These are phyloP conservation scores for Kwoniella heveanensis DNA, from an alignment of 768 basidiomycete genomes.

Conservation along the genomic window DNA sequence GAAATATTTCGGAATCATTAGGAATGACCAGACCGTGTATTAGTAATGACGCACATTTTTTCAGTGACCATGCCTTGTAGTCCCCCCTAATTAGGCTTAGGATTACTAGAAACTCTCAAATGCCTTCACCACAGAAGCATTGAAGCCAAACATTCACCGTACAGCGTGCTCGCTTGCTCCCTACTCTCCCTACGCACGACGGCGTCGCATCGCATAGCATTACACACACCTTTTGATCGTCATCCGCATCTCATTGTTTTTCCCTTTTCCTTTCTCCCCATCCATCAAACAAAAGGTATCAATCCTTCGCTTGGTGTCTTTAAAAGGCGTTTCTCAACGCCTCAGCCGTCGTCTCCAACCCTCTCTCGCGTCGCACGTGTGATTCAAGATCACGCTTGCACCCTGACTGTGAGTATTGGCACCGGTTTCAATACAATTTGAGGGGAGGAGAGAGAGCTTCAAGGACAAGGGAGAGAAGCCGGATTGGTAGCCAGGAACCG, in stretches of 20 bases:
- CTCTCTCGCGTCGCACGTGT: slow-evolving; percentile 45
- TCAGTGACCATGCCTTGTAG: background rate
- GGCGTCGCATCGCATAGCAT: slow-evolving; percentile 2
- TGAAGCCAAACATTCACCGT: background rate
- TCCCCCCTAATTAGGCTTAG: no score
- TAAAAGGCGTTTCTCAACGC: slow-evolving; percentile 18
- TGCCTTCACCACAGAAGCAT: no score
- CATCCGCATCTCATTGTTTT: background rate
- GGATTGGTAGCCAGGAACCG: no score
- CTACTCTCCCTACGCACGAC: no score
- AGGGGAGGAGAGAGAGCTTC: no score
- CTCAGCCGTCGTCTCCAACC: slow-evolving; percentile 41
- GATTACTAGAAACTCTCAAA: no score
- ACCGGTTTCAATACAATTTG: background rate
- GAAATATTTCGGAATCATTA: background rate
- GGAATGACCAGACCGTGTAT: background rate
- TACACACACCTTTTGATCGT: background rate
- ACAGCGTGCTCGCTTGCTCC: background rate
- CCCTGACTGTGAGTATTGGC: slow-evolving; percentile 41
- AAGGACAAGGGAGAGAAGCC: no score
- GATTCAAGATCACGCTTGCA: slow-evolving; percentile 31
- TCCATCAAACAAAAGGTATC: slow-evolving; percentile 14
- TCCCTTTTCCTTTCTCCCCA: background rate
- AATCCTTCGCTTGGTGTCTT: slow-evolving; percentile 15
- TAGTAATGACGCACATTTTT: slow-evolving; percentile 1